phyloP scores from a whole-genome alignment of 768 basidiomycete species.

The Atractiella rhizophila region DNA sequence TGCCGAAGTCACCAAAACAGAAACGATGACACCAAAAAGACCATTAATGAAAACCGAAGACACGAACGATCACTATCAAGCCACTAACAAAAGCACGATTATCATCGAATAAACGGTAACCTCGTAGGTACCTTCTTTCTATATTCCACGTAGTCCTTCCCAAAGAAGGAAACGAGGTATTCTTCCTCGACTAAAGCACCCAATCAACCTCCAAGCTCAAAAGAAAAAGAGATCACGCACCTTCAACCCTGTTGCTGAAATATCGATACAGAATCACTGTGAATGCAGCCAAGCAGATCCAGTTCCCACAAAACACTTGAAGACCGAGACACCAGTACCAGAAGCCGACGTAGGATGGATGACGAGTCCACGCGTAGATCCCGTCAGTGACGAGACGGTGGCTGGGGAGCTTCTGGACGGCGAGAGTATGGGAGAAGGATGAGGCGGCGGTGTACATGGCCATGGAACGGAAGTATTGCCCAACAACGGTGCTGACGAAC shows the following conservation, averaged over 20 bases:
- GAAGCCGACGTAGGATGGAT: conserved; percentile 92
- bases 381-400: conserved; percentile 71
- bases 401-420: conserved; percentile 39
- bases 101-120: conserved; percentile 69
- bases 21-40: too few species aligned
- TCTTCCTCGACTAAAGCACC: conserved; percentile 79
- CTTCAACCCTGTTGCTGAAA: conserved; percentile 52
- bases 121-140: conserved; percentile 50
- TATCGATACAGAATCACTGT: conserved; percentile 51
- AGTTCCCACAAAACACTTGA: conserved; percentile 72
- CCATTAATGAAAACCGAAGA: too few species aligned
- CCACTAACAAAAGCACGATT: too few species aligned
- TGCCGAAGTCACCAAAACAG: too few species aligned
- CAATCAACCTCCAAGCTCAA: too few species aligned
- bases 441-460: conserved; percentile 94
- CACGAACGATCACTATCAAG: too few species aligned
- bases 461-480: conserved; percentile 52
- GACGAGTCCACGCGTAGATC: conserved; percentile 63
- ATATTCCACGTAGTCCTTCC: conserved; percentile 57
- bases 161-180: conserved; percentile 63
- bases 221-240: conserved; percentile 26
- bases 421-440: conserved; percentile 79
- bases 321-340: conserved; percentile 95
- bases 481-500: conserved; percentile 34
- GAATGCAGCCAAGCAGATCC: conserved; percentile 43